These are phyloP conservation scores for Trichoderma endophyticum DNA, from an alignment of 2,329 filamentous ascomycete species.

Conservation along the genomic window DNA sequence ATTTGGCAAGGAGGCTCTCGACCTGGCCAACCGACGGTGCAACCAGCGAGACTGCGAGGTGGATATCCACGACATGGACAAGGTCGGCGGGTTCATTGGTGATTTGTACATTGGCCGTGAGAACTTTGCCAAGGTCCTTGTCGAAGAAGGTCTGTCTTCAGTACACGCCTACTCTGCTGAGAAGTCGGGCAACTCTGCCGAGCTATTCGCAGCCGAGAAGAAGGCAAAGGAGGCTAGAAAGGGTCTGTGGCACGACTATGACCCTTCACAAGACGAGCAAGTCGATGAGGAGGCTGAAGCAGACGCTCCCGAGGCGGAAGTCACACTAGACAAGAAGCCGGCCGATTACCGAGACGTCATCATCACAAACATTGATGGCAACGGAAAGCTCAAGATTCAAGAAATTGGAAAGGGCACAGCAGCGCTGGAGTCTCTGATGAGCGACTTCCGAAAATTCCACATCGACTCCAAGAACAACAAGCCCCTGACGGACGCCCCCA, in stretches of 20 bases:
- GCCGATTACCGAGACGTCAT: slow-evolving; percentile 89
- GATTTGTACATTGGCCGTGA: slow-evolving; percentile 91
- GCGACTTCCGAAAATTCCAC: slow-evolving; percentile 86
- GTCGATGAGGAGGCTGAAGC: slow-evolving; percentile 51
- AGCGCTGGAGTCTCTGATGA: slow-evolving; percentile 84
- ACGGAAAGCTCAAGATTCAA: slow-evolving; percentile 84
- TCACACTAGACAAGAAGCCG: slow-evolving; percentile 62
- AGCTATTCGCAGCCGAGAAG: slow-evolving; percentile 83
- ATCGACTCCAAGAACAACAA: slow-evolving; percentile 76
- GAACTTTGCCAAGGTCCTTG: slow-evolving; percentile 87
- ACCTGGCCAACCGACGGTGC: slow-evolving; percentile 82
- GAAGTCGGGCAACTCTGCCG: slow-evolving; percentile 83
- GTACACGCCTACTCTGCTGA: slow-evolving; percentile 96
- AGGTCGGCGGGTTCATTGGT: slow-evolving; percentile 95
- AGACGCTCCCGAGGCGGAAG: slow-evolving; percentile 50
- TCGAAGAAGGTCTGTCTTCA: slow-evolving; percentile 89
- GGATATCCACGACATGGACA: slow-evolving; percentile 91
- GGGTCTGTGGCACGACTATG: slow-evolving; percentile 91
- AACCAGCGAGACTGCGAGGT: slow-evolving; percentile 96
- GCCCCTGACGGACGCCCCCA: slow-evolving; percentile 71
- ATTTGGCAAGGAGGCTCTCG: slow-evolving; percentile 90
- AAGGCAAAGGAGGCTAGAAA: slow-evolving; percentile 85
- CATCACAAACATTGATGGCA: slow-evolving; percentile 83
- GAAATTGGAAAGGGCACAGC: slow-evolving; percentile 83
- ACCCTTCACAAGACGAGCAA: slow-evolving; percentile 78